Base-by-base conservation (phyloP, 768 basidiomycete species). In the Tubosaeta sp. region DNA sequence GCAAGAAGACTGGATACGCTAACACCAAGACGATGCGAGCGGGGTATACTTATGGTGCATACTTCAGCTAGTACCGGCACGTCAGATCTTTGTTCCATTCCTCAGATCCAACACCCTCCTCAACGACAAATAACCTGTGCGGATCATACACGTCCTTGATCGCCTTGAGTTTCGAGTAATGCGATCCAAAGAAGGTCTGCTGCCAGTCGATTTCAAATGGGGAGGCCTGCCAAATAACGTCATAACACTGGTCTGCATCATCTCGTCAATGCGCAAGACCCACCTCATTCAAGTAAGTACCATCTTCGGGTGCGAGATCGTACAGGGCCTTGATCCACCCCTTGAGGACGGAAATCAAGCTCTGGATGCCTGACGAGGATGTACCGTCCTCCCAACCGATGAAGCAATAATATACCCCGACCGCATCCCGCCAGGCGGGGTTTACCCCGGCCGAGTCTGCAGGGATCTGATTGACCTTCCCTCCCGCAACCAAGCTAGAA, bases 231-330 rank as follows among this genome's bases (percentile, higher is more conserved):
- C 3, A 5, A 26, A 31, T 1, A 6, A 19, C 6, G 22, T 22
- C 4, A 17, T 29, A 9, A 32, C 2, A n/a, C 26, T n/a, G 22
- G 13, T 17, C 13, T 10, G 17, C 9, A 17, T 25, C 22, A 22
- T 22, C 22, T 22, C 14, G 11, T 13, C 6, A 12, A 11, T 13
- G 5, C 2, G 19, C 5, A 19, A 4, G 16, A 56, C 68, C 19
- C 22, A 74, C 78, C 71, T 80, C 77, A 57, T 80, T 77, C 44
- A 76, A 69, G 59, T 81, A 79, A 2, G 78, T 68, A 5, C 74
- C 77, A 5, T 64, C 62, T 8, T 59, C 41, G 1, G 69, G 68
- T 1, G 63, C 59, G 11, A 74, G 55, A 22, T 70, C 71, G 5
- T 71, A 60, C 14, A 71, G 62, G 6, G 69, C 48, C 4, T 57